Conservation (phyloP, 208 protist genomes). For the Borovskyia barvae region DNA sequence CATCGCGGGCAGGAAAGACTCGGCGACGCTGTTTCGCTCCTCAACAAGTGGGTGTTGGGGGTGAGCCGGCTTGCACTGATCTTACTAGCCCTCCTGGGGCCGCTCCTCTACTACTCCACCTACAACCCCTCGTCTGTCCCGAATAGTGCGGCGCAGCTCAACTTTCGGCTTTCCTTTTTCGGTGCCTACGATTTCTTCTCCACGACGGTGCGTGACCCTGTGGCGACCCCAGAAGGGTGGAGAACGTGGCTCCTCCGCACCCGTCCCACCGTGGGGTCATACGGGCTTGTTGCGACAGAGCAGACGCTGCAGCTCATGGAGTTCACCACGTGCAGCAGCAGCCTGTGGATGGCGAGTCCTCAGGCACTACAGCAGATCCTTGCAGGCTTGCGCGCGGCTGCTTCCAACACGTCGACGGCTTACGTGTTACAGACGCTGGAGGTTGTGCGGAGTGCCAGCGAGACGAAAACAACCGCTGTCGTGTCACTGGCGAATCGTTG, state of each 20-base stretch:
- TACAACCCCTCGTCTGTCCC: conserved; percentile 69
- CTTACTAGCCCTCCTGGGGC: conserved; percentile 64
- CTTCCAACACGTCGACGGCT: conserved; percentile 18
- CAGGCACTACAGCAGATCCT: conserved; percentile 28
- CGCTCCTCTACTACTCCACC: conserved; percentile 86
- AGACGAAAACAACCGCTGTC: conserved; percentile 13
- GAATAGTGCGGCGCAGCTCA: conserved; percentile 44
- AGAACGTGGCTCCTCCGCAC: conserved; percentile 48
- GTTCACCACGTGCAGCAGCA: conserved; percentile 47
- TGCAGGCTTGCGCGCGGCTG: conserved; percentile 12
- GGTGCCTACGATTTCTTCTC: conserved; percentile 49
- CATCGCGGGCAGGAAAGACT: conserved; percentile 14
- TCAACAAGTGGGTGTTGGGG: conserved; percentile 41
- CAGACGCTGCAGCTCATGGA: conserved; percentile 54
- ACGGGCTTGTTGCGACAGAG: conserved; percentile 21
- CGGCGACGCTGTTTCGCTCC: conserved; percentile 33
- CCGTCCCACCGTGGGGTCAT: conserved; percentile 43
- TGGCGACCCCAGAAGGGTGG: conserved; percentile 25
- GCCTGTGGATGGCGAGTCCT: conserved; percentile 64
- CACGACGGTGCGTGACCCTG: conserved; percentile 29
- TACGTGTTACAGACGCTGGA: conserved; percentile 40
- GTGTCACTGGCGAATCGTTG: conserved; percentile 33
- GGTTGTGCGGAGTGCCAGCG: conserved; percentile 17
- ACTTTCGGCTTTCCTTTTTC: conserved; percentile 51
- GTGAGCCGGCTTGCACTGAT: conserved; percentile 47